Conservation (phyloP, 106 monocot species). For the Vanilla planifolia region DNA sequence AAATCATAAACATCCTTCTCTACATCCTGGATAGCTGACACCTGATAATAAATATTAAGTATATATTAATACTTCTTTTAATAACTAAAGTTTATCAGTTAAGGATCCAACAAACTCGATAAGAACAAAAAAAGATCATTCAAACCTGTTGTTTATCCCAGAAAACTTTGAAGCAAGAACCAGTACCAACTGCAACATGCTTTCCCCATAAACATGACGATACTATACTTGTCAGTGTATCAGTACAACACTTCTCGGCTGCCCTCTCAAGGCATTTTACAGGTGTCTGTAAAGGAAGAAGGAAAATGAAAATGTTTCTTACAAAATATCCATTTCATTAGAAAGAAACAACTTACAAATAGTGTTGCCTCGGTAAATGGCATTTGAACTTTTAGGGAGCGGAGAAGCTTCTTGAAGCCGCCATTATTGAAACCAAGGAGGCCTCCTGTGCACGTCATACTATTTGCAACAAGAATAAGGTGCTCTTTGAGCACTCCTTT, state of each 20-base stretch:
- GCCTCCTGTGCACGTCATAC: conserved; percentile 76
- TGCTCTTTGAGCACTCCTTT: conserved; percentile 82
- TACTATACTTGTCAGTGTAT: conserved; percentile 69
- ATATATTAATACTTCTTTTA: background rate
- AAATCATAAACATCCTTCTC: conserved; percentile 74
- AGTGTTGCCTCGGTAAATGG: conserved; percentile 91
- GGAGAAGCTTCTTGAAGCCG: conserved; percentile 69
- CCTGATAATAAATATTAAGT: conserved; percentile 21
- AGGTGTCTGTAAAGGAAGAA: conserved; percentile 63
- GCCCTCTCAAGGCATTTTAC: conserved; percentile 90
- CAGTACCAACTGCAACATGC: conserved; percentile 78
- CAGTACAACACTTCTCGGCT: conserved; percentile 68
- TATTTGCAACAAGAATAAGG: conserved; percentile 64
- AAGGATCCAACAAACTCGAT: background rate
- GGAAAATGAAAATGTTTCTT: too few species aligned
- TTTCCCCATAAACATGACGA: conserved; percentile 88
- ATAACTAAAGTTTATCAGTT: background rate
- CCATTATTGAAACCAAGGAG: conserved; percentile 79
- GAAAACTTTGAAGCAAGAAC: conserved; percentile 63
- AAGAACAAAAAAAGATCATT: background rate
- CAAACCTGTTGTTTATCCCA: conserved; percentile 73
- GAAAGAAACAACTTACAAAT: conserved; percentile 43
- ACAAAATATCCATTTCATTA: background rate
- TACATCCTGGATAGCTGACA: conserved; percentile 25
- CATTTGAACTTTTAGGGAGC: conserved; percentile 75